Percentiles rank a stretch among this genome's conserved stretches.
Conservation (phyloP, 345 rosid species). For the Excoecaria agallocha region DNA sequence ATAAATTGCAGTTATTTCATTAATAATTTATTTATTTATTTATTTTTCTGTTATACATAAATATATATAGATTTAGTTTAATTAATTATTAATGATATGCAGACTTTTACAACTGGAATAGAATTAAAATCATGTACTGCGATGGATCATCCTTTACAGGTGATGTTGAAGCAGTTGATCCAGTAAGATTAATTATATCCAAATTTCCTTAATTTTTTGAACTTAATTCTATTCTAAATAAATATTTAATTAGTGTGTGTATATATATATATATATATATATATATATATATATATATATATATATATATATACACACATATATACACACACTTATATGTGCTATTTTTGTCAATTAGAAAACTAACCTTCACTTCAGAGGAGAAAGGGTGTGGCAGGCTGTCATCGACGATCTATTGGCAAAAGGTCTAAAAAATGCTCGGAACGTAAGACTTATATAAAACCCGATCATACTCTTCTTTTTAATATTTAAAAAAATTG, state of each 20-base stretch:
- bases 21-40: too few relatives aligned
- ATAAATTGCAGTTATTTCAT: too few relatives aligned
- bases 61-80: background rate
- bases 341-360: constrained; percentile 56
- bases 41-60: background rate
- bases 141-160: constrained; percentile 94
- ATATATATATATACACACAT: too few relatives aligned
- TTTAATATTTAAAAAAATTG: too few relatives aligned
- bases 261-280: constrained; percentile 48
- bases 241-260: background rate
- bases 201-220: background rate
- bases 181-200: constrained; percentile 43
- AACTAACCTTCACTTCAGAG: constrained; percentile 87
- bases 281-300: too few relatives aligned
- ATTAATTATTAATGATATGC: background rate
- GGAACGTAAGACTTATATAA: constrained; percentile 41
- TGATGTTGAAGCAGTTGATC: constrained; percentile 67
- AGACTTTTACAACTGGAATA: constrained; percentile 89
- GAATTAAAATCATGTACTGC: constrained; percentile 84
- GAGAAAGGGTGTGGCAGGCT: constrained; percentile 78
- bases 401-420: constrained; percentile 67
- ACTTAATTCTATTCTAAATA: too few relatives aligned
- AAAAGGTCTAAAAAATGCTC: constrained; percentile 81
- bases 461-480: too few relatives aligned
- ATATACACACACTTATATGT: constrained; percentile 68